These are phyloP conservation scores for Juncus effusus DNA, from an alignment of 176 grass and related monocot genomes.

Conservation along the genomic window DNA sequence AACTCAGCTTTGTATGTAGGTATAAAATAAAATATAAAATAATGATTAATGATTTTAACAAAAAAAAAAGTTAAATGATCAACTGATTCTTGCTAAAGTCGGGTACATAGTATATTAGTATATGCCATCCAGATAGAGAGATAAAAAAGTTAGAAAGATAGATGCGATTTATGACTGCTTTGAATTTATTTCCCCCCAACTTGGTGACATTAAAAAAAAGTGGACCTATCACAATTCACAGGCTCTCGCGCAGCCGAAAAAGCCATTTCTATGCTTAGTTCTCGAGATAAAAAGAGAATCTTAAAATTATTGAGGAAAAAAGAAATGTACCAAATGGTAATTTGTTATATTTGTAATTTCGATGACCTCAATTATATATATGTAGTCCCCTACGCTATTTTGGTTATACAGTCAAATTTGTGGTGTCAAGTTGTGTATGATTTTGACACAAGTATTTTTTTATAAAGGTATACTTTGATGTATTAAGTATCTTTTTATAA, in stretches of 20 bases:
- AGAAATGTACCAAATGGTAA: too few relatives aligned
- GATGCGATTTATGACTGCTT: conserved; percentile 11
- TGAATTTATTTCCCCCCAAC: conserved; percentile 20
- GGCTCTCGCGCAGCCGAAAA: neutral
- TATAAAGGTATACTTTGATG: conserved; percentile 5
- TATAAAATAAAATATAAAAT: too few relatives aligned
- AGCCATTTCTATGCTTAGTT: neutral
- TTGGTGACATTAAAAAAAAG: neutral
- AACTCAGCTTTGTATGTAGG: too few relatives aligned
- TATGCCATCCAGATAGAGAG: conserved; percentile 29
- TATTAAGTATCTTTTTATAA: conserved; percentile 9
- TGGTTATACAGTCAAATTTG: too few relatives aligned
- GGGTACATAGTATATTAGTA: neutral
- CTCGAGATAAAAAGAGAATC: neutral
- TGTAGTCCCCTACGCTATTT: neutral
- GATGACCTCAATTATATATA: conserved; percentile 1
- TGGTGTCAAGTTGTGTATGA: conserved; percentile 13
- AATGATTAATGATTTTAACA: too few relatives aligned
- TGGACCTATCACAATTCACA: neutral
- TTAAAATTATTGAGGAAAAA: conserved; percentile 13
- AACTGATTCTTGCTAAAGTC: too few relatives aligned
- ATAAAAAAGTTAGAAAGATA: conserved; percentile 27
- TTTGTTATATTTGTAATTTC: neutral
- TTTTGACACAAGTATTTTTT: conserved; percentile 14
- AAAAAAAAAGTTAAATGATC: too few relatives aligned